Evolutionary conservation across 2,329 filamentous ascomycete genomes (phyloP).

Genomic region (Dactylonectria estremocensis): DNA sequence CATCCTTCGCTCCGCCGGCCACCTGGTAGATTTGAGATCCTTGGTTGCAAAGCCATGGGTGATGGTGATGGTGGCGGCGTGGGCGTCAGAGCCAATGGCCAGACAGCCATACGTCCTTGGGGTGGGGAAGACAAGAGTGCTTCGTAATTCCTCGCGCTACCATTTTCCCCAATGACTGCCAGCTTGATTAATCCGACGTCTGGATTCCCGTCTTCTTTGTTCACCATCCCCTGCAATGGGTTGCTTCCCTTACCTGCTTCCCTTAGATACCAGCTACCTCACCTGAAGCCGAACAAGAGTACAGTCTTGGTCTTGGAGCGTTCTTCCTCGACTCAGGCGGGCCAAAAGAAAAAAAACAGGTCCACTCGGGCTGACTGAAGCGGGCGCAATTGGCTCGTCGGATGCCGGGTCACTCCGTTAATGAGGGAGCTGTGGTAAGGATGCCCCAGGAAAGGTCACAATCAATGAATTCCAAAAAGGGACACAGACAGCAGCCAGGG

Average conservation of each 20-base stretch:
- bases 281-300: too few relatives aligned
- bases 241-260: background rate
- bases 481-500: background rate
- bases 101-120: constrained; percentile 3
- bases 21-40: constrained; percentile 21
- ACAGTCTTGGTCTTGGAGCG: too few relatives aligned
- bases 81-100: constrained; percentile 12
- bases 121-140: constrained; percentile 3
- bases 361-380: background rate
- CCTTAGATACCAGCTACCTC: too few relatives aligned
- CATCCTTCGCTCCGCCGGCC: background rate
- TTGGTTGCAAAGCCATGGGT: constrained; percentile 9
- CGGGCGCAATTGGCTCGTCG: background rate
- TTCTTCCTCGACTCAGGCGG: too few relatives aligned
- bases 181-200: background rate
- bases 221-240: background rate
- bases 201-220: background rate
- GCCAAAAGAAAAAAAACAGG: background rate
- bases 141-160: constrained; percentile 15
- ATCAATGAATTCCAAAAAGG: background rate
- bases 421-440: background rate
- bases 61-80: constrained; percentile 18
- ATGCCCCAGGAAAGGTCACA: background rate
- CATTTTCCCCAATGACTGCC: background rate
- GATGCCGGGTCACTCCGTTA: background rate